Base-by-base conservation (phyloP, 129 eudicot species). In the Chrysanthemum makinoi region DNA sequence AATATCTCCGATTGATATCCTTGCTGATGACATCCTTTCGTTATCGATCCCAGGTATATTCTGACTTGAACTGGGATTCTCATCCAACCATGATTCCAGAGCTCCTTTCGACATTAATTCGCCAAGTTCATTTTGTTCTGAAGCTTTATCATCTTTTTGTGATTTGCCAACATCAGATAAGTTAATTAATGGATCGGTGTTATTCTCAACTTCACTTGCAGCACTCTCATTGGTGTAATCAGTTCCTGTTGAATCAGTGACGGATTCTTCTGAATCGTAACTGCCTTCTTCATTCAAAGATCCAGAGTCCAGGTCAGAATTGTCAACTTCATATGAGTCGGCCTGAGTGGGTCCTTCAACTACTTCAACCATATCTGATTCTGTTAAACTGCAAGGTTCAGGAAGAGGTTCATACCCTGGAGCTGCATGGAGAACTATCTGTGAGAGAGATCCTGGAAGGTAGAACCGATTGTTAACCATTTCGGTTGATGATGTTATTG, bases 341-440 rank as follows among this genome's bases (percentile, higher is more conserved):
- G 77, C 65, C 51, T 75, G 77, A 76, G 75, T 8, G 56, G 72
- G 65, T 65, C 78, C 83, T 69, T 49, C 82, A 19, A 47, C 82
- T 47, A 65, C 87, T 66, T 58, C 70, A 22, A 54, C 65, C 62
- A 56, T 17, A 63, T 78, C 79, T 6, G 80, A 50, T 68, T 62
- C 51, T n/a, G 73, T 69, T 76, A 89, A 69, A 82, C 95, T 87
- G 70, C 87, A 85, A 61, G 96, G 98, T 59, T 87, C 83, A 10
- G 98, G 98, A 50, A 89, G 95, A 74, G 96, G 96, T 80, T 93
- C 96, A 62, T 93, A 93, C n/a, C 88, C 90, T 30, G 95, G 96
- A 71, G 96, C 98, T 68, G 95, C 96, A 81, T 93, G 98, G 52
- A 87, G 91, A 69, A 89, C 98, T 71, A 93, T 85, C 74, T 87